Conservation (phyloP, 2,329 filamentous ascomycete species). For the Reticulascus tulasneorum region DNA sequence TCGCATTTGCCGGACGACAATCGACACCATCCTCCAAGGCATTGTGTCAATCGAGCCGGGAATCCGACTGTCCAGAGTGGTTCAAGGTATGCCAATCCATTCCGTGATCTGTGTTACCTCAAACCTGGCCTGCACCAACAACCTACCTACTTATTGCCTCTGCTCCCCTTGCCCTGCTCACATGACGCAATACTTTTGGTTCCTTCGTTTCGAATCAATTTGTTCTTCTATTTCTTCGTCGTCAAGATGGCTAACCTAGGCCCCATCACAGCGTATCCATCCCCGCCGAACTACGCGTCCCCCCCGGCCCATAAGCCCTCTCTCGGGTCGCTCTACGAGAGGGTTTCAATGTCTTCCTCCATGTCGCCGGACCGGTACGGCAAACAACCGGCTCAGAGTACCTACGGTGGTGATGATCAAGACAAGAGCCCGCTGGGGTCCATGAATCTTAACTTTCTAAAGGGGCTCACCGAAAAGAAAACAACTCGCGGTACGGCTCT, state of each 20-base stretch:
- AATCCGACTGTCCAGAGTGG: constrained; percentile 2
- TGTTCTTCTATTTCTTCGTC: background rate
- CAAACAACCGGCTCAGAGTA: constrained; percentile 19
- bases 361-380: constrained; percentile 36
- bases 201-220: background rate
- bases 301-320: constrained; percentile 26
- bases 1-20: constrained; percentile 8
- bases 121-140: constrained; percentile 1
- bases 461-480: constrained; percentile 67
- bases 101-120: background rate
- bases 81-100: constrained; percentile 9
- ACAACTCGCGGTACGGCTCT: constrained; percentile 62
- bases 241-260: constrained; percentile 29
- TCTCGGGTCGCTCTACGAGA: constrained; percentile 26
- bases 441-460: constrained; percentile 60
- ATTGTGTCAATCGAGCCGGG: constrained; percentile 10
- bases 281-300: constrained; percentile 29
- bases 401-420: constrained; percentile 19
- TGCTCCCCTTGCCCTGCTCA: background rate
- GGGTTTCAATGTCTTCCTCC: constrained; percentile 41
- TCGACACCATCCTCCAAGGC: constrained; percentile 3
- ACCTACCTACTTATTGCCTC: constrained; percentile 2
- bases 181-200: constrained; percentile 4
- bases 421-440: constrained; percentile 37
- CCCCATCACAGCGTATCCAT: constrained; percentile 29